Conservation (phyloP, 768 basidiomycete genomes). For the Lenzites betulinus region DNA sequence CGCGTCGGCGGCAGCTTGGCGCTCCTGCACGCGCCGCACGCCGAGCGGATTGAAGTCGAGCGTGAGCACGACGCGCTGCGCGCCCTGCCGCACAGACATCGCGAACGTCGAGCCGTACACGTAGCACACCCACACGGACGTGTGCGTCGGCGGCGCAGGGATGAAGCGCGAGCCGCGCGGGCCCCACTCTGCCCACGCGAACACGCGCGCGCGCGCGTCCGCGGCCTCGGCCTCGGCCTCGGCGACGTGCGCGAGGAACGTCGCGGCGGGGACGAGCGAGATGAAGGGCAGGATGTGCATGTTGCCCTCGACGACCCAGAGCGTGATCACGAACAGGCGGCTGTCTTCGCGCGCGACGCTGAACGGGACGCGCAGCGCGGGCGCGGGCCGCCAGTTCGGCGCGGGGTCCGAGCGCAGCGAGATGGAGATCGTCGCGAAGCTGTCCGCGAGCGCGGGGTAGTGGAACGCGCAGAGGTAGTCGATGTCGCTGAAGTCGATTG, state of each 20-base stretch:
- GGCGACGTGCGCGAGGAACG: conserved; percentile 35
- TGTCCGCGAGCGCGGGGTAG: conserved; percentile 40
- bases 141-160: conserved; percentile 27
- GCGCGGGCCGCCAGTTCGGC: conserved; percentile 44
- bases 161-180: conserved; percentile 48
- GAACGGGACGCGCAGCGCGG: conserved; percentile 47
- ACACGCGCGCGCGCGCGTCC: conserved; percentile 25
- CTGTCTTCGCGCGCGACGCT: conserved; percentile 38
- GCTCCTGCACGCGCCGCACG: conserved; percentile 13
- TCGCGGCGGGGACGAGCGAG: conserved; percentile 46
- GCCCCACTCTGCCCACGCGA: conserved; percentile 57
- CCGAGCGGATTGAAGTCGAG: conserved; percentile 56
- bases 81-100: conserved; percentile 22
- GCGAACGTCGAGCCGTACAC: conserved; percentile 52
- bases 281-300: conserved; percentile 34
- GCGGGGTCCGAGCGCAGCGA: conserved; percentile 57
- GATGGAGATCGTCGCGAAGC: conserved; percentile 35
- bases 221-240: conserved; percentile 19
- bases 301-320: conserved; percentile 37
- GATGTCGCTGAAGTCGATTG: conserved; percentile 31
- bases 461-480: conserved; percentile 41
- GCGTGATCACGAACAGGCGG: conserved; percentile 49
- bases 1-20: conserved; percentile 15
- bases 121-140: conserved; percentile 59
- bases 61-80: conserved; percentile 36